Base-by-base conservation (phyloP, 1,284 basidiomycete species). In the Malassezia psittaci region DNA sequence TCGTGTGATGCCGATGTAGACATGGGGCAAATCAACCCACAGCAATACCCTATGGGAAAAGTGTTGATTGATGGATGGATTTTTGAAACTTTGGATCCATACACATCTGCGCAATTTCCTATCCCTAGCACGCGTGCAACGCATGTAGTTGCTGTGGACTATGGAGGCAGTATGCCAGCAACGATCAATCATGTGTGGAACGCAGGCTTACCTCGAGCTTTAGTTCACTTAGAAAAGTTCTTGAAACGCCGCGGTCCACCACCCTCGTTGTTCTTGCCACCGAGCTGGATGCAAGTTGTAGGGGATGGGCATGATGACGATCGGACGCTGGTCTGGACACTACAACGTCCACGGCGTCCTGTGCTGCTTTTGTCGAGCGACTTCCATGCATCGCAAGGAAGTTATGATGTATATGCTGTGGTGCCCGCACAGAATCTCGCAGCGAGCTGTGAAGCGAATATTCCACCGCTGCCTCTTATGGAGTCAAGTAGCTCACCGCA, bases 61-160 rank as follows among this genome's bases (percentile, higher is more conserved):
- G 79, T 91, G 42, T 84, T 88, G 60, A 78, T 99, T 3, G 90
- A 96, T 65, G 93, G 88, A 0, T 99, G 94, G 94, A 85, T 96
- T 42, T 76, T 96, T 63, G 90, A 99, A 78, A 96, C 91, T 1
- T 80, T 98, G 42, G 93, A 98, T 73, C 93, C 94, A 0, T 98
- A 98, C 74, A 88, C 88, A 41, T 85, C 86, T 57, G 90, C 94
- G 74, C 90, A 89, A 66, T 93, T 91, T 72, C 83, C 88, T 13
- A 96, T 98, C 43, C 93, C 93, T 0, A 96, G 90, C 2, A 90
- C 93, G 21, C 79, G 87, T 51, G 91, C 89, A 75, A 93, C 87
- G 46, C 82, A 90, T 61, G 80, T 96, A 39, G 83, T 87, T 5
- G 86, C 89, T 0, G 81, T 94, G 54, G 91, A 98, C 76, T 91